Conservation (phyloP, 225 moss, liverwort and hornwort species). For the Antitrichia curtipendula region DNA sequence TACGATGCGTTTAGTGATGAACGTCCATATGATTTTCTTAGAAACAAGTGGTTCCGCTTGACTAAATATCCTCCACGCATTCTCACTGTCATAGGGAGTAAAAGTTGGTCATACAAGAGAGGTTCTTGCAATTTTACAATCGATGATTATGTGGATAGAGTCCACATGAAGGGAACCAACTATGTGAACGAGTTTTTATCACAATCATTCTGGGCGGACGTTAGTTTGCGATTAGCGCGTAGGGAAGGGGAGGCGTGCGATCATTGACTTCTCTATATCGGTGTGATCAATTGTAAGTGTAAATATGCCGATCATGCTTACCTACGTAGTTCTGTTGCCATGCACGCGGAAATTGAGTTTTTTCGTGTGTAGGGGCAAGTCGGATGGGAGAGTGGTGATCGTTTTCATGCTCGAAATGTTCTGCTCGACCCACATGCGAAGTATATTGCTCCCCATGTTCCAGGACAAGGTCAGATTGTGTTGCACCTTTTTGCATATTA, state of each 20-base stretch:
- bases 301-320: background rate
- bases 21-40: background rate
- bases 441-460: slow-evolving; percentile 62
- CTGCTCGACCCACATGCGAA: slow-evolving; percentile 89
- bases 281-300: background rate
- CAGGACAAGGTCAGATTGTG: slow-evolving; percentile 66
- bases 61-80: background rate
- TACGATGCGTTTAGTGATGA: background rate
- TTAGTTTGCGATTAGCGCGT: background rate
- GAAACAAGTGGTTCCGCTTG: background rate
- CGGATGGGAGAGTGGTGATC: slow-evolving; percentile 82
- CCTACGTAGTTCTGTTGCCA: background rate
- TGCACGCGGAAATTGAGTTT: background rate
- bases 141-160: background rate
- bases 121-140: background rate
- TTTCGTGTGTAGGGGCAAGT: slow-evolving; percentile 51
- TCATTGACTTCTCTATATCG: background rate
- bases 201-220: background rate
- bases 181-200: background rate
- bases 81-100: background rate
- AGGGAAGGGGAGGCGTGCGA: background rate
- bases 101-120: background rate
- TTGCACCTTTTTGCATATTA: background rate
- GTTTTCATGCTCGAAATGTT: slow-evolving; percentile 73
- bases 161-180: background rate